phyloP scores from a whole-genome alignment of 352 stramenopile genomes.

The Phytophthora cajani region DNA sequence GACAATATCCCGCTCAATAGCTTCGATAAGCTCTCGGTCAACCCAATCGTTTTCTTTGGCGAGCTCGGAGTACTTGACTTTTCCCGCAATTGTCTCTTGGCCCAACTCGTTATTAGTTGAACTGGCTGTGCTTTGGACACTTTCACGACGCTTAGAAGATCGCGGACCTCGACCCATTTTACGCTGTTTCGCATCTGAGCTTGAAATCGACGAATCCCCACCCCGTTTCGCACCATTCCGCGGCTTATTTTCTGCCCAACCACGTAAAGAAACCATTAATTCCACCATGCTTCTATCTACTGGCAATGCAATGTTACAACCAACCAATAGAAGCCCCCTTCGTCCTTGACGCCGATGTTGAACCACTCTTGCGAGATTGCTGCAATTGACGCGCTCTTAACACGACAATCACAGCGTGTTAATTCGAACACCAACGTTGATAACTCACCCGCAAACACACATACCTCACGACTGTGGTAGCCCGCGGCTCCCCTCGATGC shows the following conservation, averaged over 20 bases:
- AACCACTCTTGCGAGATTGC: slow-evolving; percentile 19
- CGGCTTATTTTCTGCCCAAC: slow-evolving; percentile 23
- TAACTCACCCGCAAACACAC: neutral
- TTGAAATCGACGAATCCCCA: slow-evolving; percentile 4
- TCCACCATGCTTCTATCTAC: neutral
- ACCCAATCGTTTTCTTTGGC: slow-evolving; percentile 75
- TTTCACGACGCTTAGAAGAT: slow-evolving; percentile 33
- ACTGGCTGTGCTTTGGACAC: slow-evolving; percentile 40
- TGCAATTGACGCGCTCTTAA: slow-evolving; percentile 27
- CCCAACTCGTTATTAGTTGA: slow-evolving; percentile 27
- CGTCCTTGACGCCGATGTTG: neutral
- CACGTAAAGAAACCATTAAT: neutral
- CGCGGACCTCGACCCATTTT: slow-evolving; percentile 20
- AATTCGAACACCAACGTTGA: neutral
- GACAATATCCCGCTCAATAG: slow-evolving; percentile 89
- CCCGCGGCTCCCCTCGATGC: slow-evolving; percentile 21
- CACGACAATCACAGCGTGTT: neutral
- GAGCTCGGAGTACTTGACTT: slow-evolving; percentile 82
- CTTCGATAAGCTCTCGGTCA: slow-evolving; percentile 85
- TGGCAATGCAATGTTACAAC: neutral
- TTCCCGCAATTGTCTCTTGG: slow-evolving; percentile 50
- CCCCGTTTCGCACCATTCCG: slow-evolving; percentile 30
- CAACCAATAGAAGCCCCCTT: slow-evolving; percentile 18
- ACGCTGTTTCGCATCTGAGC: slow-evolving; percentile 21
- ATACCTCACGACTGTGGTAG: slow-evolving; percentile 22